Base-by-base conservation (phyloP, 495 filamentous ascomycete genomes). In the Lepraria neglecta region DNA sequence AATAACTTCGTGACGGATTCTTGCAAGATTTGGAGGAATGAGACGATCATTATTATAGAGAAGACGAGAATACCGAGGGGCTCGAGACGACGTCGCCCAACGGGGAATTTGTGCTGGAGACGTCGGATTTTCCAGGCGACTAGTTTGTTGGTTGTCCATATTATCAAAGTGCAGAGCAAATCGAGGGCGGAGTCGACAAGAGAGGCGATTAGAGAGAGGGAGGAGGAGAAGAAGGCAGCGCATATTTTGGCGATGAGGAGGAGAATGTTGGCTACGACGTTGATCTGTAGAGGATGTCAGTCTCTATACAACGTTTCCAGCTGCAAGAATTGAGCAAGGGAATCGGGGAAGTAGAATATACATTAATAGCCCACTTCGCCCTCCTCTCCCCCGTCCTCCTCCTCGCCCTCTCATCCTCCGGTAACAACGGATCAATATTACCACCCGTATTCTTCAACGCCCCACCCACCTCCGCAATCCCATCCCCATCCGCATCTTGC, bases 111-210 rank as follows among this genome's bases (percentile, higher is more conserved):
- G 67, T 89, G 88, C 57, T 84, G 82, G 19, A 68, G 45, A 6
- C 59, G 52, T 10, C 38, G 47, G 67, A 95, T 88, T 59, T 86
- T 84, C 58, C 81, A 80, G 42, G 79, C 80, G 61, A 94, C 91
- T 54, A 94, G 77, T 50, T 74, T 76, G 3, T 89, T 89, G 0
- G 90, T 92, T 6, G 84, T 80, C 87, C 88, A 92, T 44, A 96
- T 84, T 55, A 96, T 96, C 38, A 82, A 82, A 0, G 91, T 96
- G 44, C 84, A 87, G 35, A 96, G 74, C 65, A 95, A 94, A 66
- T 96, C 91, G 28, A 96, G 79, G 0, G 87, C 84, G 3, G 89
- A 91, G 67, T 97, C 91, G 3, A 97, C 90, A 64, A 97, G 80
- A 67, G 84, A 88, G 24, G 91, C 91, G 14, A 97, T 78, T 15